Evolutionary conservation across 345 rosid species (phyloP), one percentile per base, ranked within the genome.

Genomic region (Geranium rotundifolium): DNA sequence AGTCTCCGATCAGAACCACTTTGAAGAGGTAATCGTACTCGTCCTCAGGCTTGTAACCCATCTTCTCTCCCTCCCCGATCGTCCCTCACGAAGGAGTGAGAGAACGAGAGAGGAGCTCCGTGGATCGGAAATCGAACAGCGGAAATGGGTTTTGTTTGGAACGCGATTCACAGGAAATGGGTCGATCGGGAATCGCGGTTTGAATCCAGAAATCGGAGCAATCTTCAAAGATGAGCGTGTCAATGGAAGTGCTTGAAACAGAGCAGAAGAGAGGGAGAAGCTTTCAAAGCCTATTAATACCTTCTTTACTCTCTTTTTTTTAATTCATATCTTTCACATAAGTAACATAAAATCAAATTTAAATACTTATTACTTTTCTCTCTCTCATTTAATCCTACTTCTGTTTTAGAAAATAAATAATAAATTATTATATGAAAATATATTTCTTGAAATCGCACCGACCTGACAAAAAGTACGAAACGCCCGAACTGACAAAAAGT

Each of bases 1-100:
- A 74, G 63, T 74, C 78, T 0, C 78, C 78, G 52, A 74, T 74
- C 20, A 74, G 55, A 14, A 74, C 78, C 20, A 74, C 67, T 71
- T 74, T 74, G 57, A 70, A 74, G 65, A 74, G 39, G 60, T 57
- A 57, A 17, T 57, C 60, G 31, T 57, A 57, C 30, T 57, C 60
- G n/a, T 57, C 60, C 2, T 57, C 60, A 9, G 60, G 16, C 30
- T 19, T 57, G 60, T 57, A 57, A 10, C 66, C 71, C 65, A 72
- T 74, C 70, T 69, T 34, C 41, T 34, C 41, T 34, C 41, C 41
- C 41, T 34, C 41, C 10, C 7, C 41, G 41, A 34, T 4, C 55
- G 27, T 23, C 30, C 60, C 27, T 19, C 60, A 57, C 64, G 41
- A 8, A 34, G 41, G 10, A 34, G 41, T 34, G 41, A 34, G 41